Evolutionary conservation across 2,329 filamentous ascomycete species (phyloP), one percentile per base, ranked within the genome.

Genomic region (Tolypocladium guangdongense): DNA sequence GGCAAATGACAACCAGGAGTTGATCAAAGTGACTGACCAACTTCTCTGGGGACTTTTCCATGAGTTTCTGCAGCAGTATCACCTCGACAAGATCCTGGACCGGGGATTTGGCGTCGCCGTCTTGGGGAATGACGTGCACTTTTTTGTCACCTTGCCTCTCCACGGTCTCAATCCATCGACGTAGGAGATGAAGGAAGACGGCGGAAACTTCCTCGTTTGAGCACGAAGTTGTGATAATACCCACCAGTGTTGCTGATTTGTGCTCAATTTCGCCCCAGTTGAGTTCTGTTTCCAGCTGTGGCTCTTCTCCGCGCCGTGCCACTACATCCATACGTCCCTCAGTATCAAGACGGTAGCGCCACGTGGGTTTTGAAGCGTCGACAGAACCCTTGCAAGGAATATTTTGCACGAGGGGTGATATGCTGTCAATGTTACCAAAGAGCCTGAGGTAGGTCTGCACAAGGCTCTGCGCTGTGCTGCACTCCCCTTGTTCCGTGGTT

Each of bases 21-120:
- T 87, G 82, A 45, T 77, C 77, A 2, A 86, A 84, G 54, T 82
- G 78, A 35, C 75, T 77, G 33, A 86, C 78, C 14, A 90, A 74
- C 56, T 80, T 82, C 24, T 84, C 78, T 1, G 83, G 78, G 47
- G 84, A 77, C 47, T 72, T 76, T 27, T 80, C 78, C 66, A 88
- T 81, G 68, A 90, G 76, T 36, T 76, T 78, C 60, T 87, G 83
- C 8, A 88, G 72, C 0, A 88, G 67, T 49, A 82, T 82, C 6
- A 83, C 74, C 57, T 86, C 76, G 7, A 78, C 66, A 1, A 90
- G 68, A 4, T 74, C 72, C 5, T 63, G 63, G 3, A 81, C 55
- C 0, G 78, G 70, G 47, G 80, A 74, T 1, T 65, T 60, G 0
- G 61, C 52, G 4, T 68, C 59, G 2, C 71, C 64, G 22, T 68